Base-by-base conservation (phyloP, 2,329 filamentous ascomycete genomes). In the Botrytis deweyae region DNA sequence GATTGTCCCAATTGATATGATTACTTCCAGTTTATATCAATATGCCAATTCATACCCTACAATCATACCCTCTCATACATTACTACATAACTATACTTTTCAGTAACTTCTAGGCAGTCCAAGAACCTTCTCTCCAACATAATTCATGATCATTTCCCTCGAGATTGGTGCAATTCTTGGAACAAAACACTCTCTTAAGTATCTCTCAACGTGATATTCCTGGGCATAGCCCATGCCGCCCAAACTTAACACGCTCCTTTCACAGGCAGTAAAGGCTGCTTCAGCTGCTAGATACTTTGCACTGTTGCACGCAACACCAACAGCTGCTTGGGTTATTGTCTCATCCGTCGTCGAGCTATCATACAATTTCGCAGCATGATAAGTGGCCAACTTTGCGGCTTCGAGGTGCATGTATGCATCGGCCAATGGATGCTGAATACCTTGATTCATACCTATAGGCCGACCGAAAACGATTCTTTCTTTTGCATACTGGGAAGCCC, bases 61-160 rank as follows among this genome's bases (percentile, higher is more conserved):
- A 49, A 25, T 25, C 46, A 49, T 25, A 49, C 46, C 25, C 46
- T 49, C 25, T n/a, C 49, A 55, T 55, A 55, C 22, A n/a, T 14
- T 52, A n/a, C 25, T 55, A 55, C 12, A n/a, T n/a, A 16, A 55
- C 49, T 55, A n/a, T 1, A 7, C 16, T 16, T 6, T 40, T 76
- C 64, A 93, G 76, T 93, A 94, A 78, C 90, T 93, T 74, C 89
- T 84, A 1, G 91, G 92, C 40, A 93, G 78, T 5, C 86, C 83
- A n/a, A 93, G 81, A 0, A 88, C 91, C 82, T 88, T 92, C 80
- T 93, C 91, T 4, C 87, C 86, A 20, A 93, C 87, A 80, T 90
- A 93, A 77, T 93, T 93, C 84, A 92, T 83, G 70, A 93, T 92
- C 92, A 93, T 93, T 83, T 93, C 92, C 76, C 89, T 81, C 73